Evolutionary conservation across 1,284 basidiomycete genomes (phyloP).

Genomic region (Pseudozyma hubeiensis): DNA sequence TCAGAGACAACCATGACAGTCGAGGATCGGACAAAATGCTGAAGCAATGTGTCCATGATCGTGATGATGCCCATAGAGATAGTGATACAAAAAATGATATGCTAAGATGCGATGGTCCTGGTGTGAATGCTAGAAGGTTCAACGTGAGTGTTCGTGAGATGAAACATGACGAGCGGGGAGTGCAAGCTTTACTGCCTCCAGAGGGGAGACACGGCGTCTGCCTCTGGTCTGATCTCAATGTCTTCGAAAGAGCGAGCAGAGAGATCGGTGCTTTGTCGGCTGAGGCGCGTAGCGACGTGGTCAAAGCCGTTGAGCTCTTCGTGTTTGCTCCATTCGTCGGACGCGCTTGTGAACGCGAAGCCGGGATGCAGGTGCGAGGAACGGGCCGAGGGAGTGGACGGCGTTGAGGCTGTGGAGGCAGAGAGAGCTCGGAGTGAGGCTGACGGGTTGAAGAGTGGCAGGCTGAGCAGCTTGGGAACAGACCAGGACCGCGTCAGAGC

Average conservation of each 20-base stretch:
- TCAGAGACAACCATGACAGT: too few relatives aligned
- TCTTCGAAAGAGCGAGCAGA: constrained; percentile 4
- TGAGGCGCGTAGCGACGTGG: constrained; percentile 22
- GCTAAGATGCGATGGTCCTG: constrained; percentile 9
- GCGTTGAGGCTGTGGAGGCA: constrained; percentile 27
- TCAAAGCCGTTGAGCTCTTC: constrained; percentile 26
- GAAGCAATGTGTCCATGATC: constrained; percentile 15
- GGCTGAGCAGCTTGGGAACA: constrained; percentile 37
- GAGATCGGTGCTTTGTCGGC: constrained; percentile 11
- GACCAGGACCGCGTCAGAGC: constrained; percentile 33
- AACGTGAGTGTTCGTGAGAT: background rate
- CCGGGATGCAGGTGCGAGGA: constrained; percentile 20
- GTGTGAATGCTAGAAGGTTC: constrained; percentile 5
- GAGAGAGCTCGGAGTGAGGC: constrained; percentile 30
- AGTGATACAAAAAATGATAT: constrained; percentile 27
- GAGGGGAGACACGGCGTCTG: constrained; percentile 29
- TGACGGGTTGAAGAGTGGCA: constrained; percentile 33
- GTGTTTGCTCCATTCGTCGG: constrained; percentile 7
- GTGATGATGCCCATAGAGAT: constrained; percentile 29
- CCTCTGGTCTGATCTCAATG: background rate
- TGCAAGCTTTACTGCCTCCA: constrained; percentile 24
- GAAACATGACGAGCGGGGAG: background rate
- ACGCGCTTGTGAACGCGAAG: constrained; percentile 24
- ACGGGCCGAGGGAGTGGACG: constrained; percentile 16
- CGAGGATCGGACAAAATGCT: background rate